Percentiles rank a stretch among this genome's conserved stretches.
Conservation (phyloP, 768 basidiomycete genomes). For the Gloeopeniophorella convolvens region DNA sequence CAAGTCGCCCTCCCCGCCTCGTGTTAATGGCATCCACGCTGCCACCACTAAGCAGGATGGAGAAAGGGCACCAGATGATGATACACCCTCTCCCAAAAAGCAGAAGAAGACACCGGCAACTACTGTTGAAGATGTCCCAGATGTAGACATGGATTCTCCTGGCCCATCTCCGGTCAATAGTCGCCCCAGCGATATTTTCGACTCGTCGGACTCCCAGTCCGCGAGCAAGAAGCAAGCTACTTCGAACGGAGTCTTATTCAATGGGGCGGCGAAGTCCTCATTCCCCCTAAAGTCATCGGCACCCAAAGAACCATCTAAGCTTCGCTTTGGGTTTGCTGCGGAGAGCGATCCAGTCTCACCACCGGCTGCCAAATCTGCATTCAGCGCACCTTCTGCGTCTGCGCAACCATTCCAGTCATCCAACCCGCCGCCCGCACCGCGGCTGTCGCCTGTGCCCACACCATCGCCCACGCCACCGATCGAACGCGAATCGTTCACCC, state of each 20-base stretch:
- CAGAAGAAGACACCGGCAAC: constrained; percentile 33
- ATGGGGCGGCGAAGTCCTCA: constrained; percentile 22
- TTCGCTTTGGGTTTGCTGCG: constrained; percentile 64
- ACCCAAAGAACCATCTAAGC: constrained; percentile 74
- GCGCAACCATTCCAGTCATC: not conserved
- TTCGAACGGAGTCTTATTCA: constrained; percentile 22
- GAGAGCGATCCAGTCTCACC: constrained; percentile 29
- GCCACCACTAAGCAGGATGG: constrained; percentile 15
- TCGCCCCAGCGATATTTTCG: constrained; percentile 36
- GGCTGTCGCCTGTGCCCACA: no score
- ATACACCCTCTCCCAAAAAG: constrained; percentile 38
- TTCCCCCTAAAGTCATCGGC: constrained; percentile 43
- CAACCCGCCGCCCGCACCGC: not conserved
- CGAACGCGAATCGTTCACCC: not conserved
- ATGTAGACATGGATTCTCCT: constrained; percentile 28
- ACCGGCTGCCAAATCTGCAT: constrained; percentile 4
- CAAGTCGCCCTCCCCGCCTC: constrained; percentile 19
- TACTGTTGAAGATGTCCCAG: constrained; percentile 30
- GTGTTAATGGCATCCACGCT: constrained; percentile 7
- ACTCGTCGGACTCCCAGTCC: constrained; percentile 31
- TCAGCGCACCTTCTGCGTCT: not conserved
- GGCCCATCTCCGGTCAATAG: constrained; percentile 19
- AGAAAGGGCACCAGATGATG: constrained; percentile 36
- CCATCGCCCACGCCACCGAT: no score
- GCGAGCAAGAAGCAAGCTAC: constrained; percentile 12